A percentile compares a stretch with the other conserved stretches of the same genome.
phyloP scores from a whole-genome alignment of 2,329 filamentous ascomycete genomes.

The Phyllosticta ampelicida region DNA sequence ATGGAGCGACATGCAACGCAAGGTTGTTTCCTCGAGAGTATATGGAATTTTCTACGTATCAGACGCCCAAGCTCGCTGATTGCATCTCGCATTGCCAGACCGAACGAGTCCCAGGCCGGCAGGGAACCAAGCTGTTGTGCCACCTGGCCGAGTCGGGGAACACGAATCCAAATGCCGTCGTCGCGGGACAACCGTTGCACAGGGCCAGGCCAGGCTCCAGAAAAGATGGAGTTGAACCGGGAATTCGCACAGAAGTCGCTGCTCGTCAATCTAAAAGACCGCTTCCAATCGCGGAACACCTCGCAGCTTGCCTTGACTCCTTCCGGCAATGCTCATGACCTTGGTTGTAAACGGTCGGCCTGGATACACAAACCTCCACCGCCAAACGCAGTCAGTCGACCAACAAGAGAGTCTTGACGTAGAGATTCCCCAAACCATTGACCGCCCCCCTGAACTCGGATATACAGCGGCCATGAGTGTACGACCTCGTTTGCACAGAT shows the following conservation, averaged over 20 bases:
- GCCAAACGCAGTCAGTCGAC: not conserved
- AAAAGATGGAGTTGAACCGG: not conserved
- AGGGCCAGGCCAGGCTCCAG: not conserved
- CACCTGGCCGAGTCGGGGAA: not conserved
- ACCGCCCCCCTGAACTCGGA: not conserved
- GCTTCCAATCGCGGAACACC: not conserved
- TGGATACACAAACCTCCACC: not conserved
- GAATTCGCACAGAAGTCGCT: not conserved
- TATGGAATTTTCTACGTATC: not conserved
- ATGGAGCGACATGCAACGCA: not conserved
- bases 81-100: not conserved
- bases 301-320: not conserved
- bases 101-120: not conserved
- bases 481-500: not conserved
- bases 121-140: not conserved
- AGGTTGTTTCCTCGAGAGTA: not conserved
- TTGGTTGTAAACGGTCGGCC: not conserved
- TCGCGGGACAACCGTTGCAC: not conserved
- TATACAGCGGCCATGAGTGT: not conserved
- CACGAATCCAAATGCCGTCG: not conserved
- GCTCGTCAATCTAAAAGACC: not conserved
- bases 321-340: not conserved
- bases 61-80: not conserved
- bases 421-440: not conserved
- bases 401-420: not conserved